Percentiles rank a stretch among this genome's conserved stretches.
phyloP scores from a whole-genome alignment of 139 green algal genomes.

The Haematococcus lacustris region DNA sequence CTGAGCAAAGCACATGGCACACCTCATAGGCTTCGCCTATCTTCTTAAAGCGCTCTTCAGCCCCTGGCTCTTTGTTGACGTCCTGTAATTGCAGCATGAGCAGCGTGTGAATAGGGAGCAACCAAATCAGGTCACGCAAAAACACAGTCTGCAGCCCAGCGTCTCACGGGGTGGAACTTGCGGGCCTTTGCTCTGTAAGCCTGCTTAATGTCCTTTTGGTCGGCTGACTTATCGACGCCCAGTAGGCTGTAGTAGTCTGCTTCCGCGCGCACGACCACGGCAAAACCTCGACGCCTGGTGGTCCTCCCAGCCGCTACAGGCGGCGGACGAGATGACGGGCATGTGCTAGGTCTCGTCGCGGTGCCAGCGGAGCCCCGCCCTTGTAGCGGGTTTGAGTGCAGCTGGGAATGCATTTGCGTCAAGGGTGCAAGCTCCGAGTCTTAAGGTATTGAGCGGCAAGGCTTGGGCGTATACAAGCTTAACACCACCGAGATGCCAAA shows the following conservation, averaged over 20 bases:
- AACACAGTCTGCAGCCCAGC: background rate
- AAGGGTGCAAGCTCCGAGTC: too few species aligned
- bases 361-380: too few species aligned
- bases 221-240: constrained; percentile 71
- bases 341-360: too few species aligned
- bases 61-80: constrained; percentile 92
- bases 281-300: background rate
- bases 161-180: constrained; percentile 88
- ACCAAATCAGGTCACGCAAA: background rate
- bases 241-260: constrained; percentile 83
- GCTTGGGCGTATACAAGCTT: too few species aligned
- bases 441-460: too few species aligned
- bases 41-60: constrained; percentile 95
- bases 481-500: too few species aligned
- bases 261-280: constrained; percentile 53
- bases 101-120: background rate
- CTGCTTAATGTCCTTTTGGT: constrained; percentile 94
- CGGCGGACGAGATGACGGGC: too few species aligned
- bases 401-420: too few species aligned
- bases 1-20: too few species aligned
- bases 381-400: too few species aligned
- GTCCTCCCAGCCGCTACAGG: too few species aligned
- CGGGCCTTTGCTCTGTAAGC: constrained; percentile 90
- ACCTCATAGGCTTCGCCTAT: constrained; percentile 90
- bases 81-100: constrained; percentile 43